Percentiles rank a stretch among this genome's conserved stretches.
Evolutionary conservation across 2,329 filamentous ascomycete genomes (phyloP).

Genomic region (Diaporthe sp.): DNA sequence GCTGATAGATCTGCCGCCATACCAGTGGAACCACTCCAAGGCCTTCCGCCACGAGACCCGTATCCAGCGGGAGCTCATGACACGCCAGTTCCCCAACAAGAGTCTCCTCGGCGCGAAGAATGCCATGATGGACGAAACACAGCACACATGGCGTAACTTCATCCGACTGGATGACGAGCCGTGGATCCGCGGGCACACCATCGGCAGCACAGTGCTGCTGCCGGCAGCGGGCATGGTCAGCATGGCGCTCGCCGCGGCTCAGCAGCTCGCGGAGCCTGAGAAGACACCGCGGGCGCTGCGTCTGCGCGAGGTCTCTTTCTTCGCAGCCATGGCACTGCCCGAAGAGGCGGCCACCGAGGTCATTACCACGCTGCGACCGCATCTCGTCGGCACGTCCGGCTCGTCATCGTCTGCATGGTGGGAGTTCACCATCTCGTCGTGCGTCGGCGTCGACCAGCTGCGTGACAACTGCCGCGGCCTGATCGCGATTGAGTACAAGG

Average conservation of each 20-base stretch:
- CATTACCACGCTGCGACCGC: conserved; percentile 31
- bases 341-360: conserved; percentile 38
- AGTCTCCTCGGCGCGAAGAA: conserved; percentile 34
- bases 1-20: conserved; percentile 54
- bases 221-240: conserved; percentile 38
- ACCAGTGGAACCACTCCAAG: conserved; percentile 61
- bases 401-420: conserved; percentile 33
- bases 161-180: conserved; percentile 38
- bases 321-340: conserved; percentile 34
- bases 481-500: conserved; percentile 34
- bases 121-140: conserved; percentile 36
- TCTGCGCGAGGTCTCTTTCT: conserved; percentile 35
- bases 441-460: conserved; percentile 32
- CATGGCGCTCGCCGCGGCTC: conserved; percentile 34
- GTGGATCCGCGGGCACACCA: conserved; percentile 38
- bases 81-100: conserved; percentile 44
- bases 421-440: conserved; percentile 37
- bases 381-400: conserved; percentile 31
- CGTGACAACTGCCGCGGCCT: conserved; percentile 37
- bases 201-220: conserved; percentile 36
- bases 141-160: conserved; percentile 37
- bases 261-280: conserved; percentile 40
- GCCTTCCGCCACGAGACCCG: conserved; percentile 39
- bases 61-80: conserved; percentile 52
- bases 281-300: conserved; percentile 38